These are phyloP conservation scores for Trichoderma sp. DNA, from an alignment of 2,329 filamentous ascomycete species.

Conservation along the genomic window DNA sequence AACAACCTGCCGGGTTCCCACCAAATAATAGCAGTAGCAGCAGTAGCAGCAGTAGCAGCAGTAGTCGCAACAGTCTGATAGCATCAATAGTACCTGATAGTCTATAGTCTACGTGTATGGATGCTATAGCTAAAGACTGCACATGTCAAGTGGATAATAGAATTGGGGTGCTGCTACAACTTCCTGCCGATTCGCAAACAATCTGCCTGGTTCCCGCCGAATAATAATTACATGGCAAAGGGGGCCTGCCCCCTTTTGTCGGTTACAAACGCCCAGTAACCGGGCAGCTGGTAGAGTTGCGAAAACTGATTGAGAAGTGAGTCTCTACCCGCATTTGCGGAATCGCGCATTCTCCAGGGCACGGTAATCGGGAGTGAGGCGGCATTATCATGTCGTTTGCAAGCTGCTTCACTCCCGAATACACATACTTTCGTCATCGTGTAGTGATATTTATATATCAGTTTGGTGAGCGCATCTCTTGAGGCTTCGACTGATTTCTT, in stretches of 20 bases:
- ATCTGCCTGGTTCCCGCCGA: not conserved
- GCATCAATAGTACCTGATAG: too few relatives aligned
- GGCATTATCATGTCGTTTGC: not conserved
- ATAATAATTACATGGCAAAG: not conserved
- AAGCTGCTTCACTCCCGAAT: constrained; percentile 7
- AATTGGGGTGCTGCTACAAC: not conserved
- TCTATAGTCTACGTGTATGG: too few relatives aligned
- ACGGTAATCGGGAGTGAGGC: not conserved
- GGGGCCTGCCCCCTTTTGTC: not conserved
- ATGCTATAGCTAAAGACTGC: too few relatives aligned
- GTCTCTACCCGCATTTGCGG: not conserved
- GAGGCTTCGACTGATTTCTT: not conserved
- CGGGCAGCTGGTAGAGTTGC: not conserved
- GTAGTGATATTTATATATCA: not conserved
- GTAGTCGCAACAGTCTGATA: too few relatives aligned
- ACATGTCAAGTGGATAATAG: too few relatives aligned
- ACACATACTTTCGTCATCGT: not conserved
- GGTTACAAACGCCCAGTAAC: not conserved
- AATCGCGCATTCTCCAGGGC: not conserved
- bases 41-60: too few relatives aligned
- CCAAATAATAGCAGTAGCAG: too few relatives aligned
- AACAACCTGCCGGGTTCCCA: too few relatives aligned
- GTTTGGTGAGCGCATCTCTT: not conserved
- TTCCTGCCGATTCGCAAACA: not conserved
- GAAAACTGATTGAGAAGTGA: constrained; percentile 18